phyloP scores from a whole-genome alignment of 495 filamentous ascomycete species.

The Tricharina praecox region DNA sequence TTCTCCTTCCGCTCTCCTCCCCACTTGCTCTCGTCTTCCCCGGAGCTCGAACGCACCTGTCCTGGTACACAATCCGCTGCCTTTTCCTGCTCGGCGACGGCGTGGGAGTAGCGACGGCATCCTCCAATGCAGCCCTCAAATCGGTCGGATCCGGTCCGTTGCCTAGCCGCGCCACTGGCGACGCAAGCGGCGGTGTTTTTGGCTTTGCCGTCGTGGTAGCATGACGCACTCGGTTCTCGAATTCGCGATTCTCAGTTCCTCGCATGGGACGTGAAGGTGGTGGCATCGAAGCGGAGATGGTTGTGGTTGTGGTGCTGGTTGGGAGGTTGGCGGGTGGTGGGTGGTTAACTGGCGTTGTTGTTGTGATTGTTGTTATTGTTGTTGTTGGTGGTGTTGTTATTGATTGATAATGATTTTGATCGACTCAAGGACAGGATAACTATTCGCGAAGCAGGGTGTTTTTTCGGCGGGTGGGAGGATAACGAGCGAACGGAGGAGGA shows the following conservation, averaged over 20 bases:
- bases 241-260: conserved; percentile 12
- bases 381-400: not conserved
- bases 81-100: conserved; percentile 27
- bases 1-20: not conserved
- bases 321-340: too few relatives aligned
- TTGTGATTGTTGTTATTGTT: not conserved
- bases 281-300: conserved; percentile 9
- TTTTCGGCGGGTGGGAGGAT: not conserved
- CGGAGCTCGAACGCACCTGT: conserved; percentile 15
- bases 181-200: conserved; percentile 21
- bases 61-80: conserved; percentile 25
- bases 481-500: not conserved
- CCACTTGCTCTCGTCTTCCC: too few relatives aligned
- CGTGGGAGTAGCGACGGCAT: conserved; percentile 24
- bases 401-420: too few relatives aligned
- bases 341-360: too few relatives aligned
- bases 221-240: conserved; percentile 25
- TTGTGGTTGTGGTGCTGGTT: conserved; percentile 1
- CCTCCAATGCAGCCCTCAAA: conserved; percentile 20
- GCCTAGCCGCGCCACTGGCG: conserved; percentile 16
- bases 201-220: conserved; percentile 17
- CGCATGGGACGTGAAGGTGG: conserved; percentile 13
- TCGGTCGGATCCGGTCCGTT: conserved; percentile 24
- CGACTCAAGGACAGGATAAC: too few relatives aligned
- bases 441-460: too few relatives aligned